Base-by-base conservation (phyloP, 306 rosid species). In the Trifolium fragiferum region DNA sequence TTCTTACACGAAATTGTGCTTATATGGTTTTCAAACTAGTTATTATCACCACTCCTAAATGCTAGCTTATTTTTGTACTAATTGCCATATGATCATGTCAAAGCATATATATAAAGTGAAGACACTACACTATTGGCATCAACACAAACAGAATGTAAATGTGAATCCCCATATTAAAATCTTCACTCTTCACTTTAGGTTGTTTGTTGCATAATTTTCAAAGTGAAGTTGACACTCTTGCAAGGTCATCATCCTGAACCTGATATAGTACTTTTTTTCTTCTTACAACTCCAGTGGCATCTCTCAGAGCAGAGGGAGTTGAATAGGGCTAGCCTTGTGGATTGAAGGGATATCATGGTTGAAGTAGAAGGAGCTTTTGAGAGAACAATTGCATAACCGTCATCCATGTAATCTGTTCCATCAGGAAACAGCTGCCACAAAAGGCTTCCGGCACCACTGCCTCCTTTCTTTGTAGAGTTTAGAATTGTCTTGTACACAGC, bases 381-480 rank as follows among this genome's bases (percentile, higher is more conserved):
- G 7, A 90, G 91, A 72, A 88, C 88, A 76, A 92, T 78, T 35
- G 96, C 96, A 75, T 94, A 94, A 0, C 99, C 99, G 38, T 94
- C 99, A 38, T 94, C 97, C 99, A 92, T 94, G 83, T 90, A 87
- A 50, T 92, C 99, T 1, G 96, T 92, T 80, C 97, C 99, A 23
- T 90, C 89, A n/a, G 99, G 99, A 58, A 94, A 94, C 37, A 94
- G 68, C 81, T 92, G 96, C 97, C 99, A 94, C 80, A 94, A 18
- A 63, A 92, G 89, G 87, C 93, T 89, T 74, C 97, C 99, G 9
- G 80, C 96, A 4, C 97, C 99, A 47, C 93, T 80, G 46, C 99
- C 99, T 84, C 99, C 97, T 78, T 82, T 88, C 92, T 76, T 92
- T 21, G 92, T 86, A 3, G 99, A 94, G 82, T 86, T 87, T 76